These are phyloP conservation scores for Spergularia marina DNA, from an alignment of 148 eudicot genomes.

Conservation along the genomic window DNA sequence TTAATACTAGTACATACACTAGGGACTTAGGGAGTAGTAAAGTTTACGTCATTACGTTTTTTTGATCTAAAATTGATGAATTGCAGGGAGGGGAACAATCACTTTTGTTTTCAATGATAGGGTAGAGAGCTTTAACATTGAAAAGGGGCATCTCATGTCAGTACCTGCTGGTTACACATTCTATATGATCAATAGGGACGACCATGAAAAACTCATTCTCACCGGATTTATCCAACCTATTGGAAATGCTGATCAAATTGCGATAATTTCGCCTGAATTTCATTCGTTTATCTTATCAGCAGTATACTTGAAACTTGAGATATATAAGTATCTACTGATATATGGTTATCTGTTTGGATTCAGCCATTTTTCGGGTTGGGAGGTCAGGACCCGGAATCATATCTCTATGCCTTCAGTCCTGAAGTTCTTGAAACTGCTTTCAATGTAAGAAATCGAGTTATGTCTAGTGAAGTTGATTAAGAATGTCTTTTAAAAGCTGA, in stretches of 20 bases:
- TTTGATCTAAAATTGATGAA: background rate
- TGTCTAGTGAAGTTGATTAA: background rate
- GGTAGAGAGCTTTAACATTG: conserved; percentile 59
- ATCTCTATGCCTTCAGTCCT: conserved; percentile 46
- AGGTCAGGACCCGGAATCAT: conserved; percentile 59
- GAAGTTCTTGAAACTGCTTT: conserved; percentile 67
- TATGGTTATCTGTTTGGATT: background rate
- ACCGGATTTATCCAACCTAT: conserved; percentile 51
- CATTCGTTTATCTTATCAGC: background rate
- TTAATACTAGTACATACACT: background rate
- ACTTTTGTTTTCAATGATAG: conserved; percentile 39
- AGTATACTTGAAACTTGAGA: too few species aligned
- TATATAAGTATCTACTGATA: too few species aligned
- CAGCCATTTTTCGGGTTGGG: conserved; percentile 62
- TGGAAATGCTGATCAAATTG: conserved; percentile 44
- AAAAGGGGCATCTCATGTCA: conserved; percentile 56
- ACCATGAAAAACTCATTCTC: conserved; percentile 45
- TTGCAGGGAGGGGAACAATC: conserved; percentile 57
- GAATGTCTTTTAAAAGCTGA: background rate
- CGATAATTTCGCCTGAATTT: conserved; percentile 26
- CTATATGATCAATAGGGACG: conserved; percentile 52
- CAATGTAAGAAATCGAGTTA: conserved; percentile 36
- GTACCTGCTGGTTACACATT: conserved; percentile 58
- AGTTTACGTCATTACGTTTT: too few species aligned
- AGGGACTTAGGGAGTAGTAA: too few species aligned